Evolutionary conservation across 805 yeast genomes (phyloP).

Genomic region (Metschnikowia picachoensis): DNA sequence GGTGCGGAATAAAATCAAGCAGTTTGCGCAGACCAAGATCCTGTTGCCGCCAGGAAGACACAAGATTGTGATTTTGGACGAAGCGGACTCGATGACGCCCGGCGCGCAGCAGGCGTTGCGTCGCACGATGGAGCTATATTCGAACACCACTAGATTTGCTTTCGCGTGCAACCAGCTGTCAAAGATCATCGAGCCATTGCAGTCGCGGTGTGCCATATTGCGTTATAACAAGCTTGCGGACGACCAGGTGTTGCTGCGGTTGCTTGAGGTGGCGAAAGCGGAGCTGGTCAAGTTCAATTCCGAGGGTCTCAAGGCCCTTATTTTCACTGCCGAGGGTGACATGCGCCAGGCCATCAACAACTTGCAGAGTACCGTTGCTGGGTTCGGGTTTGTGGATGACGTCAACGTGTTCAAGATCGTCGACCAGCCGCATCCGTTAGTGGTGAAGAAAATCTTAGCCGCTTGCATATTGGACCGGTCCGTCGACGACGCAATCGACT

Average conservation of each 20-base stretch:
- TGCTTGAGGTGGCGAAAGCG: constrained; percentile 61
- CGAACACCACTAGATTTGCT: constrained; percentile 96
- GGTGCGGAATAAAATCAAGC: constrained; percentile 88
- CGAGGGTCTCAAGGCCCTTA: constrained; percentile 88
- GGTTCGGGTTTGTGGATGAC: constrained; percentile 86
- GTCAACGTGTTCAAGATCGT: constrained; percentile 93
- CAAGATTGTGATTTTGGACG: constrained; percentile 89
- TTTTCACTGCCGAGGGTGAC: constrained; percentile 96
- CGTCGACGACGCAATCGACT: constrained; percentile 63
- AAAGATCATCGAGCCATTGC: constrained; percentile 94
- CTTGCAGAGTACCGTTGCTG: constrained; percentile 89
- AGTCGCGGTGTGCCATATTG: constrained; percentile 92
- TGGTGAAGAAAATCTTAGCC: constrained; percentile 60
- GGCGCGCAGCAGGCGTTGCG: constrained; percentile 95
- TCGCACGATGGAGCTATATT: constrained; percentile 91
- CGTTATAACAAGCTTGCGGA: constrained; percentile 79
- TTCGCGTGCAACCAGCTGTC: constrained; percentile 95
- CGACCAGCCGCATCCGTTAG: constrained; percentile 92
- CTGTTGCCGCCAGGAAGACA: constrained; percentile 84
- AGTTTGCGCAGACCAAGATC: constrained; percentile 93
- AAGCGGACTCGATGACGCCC: constrained; percentile 95
- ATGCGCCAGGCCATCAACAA: constrained; percentile 98
- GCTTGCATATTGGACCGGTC: constrained; percentile 37
- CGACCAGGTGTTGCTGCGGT: constrained; percentile 75
- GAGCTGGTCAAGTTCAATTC: constrained; percentile 78